Conservation (phyloP, 2,329 filamentous ascomycete genomes). For the Myriosclerotinia duriaeana region DNA sequence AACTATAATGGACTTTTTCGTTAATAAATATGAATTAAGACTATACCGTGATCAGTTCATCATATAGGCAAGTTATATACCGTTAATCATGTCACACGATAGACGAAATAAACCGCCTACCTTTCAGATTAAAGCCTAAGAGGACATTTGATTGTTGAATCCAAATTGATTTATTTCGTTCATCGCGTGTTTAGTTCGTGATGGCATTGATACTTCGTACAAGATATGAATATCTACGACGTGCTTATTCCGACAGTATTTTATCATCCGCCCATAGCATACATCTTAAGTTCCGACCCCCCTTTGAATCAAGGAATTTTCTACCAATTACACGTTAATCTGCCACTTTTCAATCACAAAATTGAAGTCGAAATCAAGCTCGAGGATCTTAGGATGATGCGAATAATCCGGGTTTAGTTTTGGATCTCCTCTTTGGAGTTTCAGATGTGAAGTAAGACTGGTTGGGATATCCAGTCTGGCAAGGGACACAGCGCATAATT, state of each 20-base stretch:
- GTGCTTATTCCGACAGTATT: no score
- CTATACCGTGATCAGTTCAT: not conserved
- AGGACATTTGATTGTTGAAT: no score
- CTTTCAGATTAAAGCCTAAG: no score
- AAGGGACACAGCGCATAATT: conserved; percentile 10
- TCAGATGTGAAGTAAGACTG: conserved; percentile 9
- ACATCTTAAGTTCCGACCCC: not conserved
- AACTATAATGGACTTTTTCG: not conserved
- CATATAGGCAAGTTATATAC: no score
- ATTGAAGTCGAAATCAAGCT: conserved; percentile 9
- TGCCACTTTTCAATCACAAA: not conserved
- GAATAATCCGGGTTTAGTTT: not conserved
- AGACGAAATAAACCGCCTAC: no score
- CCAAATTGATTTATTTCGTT: no score
- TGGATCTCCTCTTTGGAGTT: conserved; percentile 2
- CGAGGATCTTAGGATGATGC: conserved; percentile 2
- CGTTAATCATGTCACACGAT: no score
- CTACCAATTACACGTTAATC: not conserved
- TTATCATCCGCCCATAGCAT: no score
- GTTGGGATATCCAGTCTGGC: not conserved
- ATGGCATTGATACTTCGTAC: no score
- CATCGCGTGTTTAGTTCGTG: no score
- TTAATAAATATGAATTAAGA: not conserved
- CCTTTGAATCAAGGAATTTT: not conserved
- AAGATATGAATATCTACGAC: not conserved